Evolutionary conservation across 169 alveolate genomes (phyloP).

Genomic region (Babesia ovis): DNA sequence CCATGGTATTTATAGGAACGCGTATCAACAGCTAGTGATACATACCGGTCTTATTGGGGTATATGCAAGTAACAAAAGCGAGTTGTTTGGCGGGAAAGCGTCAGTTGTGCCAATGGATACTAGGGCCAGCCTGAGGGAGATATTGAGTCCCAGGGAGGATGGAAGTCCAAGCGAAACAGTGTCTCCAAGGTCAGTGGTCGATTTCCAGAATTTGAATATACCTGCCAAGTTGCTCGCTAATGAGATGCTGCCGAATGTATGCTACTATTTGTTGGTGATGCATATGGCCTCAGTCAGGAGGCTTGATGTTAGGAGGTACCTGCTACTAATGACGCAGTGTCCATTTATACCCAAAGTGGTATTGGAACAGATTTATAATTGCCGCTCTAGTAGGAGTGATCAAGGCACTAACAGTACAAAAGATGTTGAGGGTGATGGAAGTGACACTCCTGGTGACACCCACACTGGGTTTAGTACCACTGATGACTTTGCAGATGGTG

Average conservation of each 20-base stretch:
- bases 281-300: constrained; percentile 22
- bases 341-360: constrained; percentile 15
- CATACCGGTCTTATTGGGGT: constrained; percentile 32
- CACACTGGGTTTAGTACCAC: background rate
- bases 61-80: constrained; percentile 56
- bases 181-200: constrained; percentile 5
- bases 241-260: constrained; percentile 15
- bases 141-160: background rate
- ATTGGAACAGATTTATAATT: constrained; percentile 4
- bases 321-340: constrained; percentile 16
- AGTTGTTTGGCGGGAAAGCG: constrained; percentile 6
- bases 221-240: constrained; percentile 10
- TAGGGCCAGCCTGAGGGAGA: background rate
- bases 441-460: background rate
- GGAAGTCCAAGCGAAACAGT: background rate
- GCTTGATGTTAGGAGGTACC: constrained; percentile 4
- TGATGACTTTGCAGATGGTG: background rate
- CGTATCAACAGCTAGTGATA: constrained; percentile 28
- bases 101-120: background rate
- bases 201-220: constrained; percentile 7
- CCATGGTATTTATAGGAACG: background rate
- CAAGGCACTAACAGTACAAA: no score
- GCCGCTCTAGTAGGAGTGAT: background rate
- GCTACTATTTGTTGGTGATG: constrained; percentile 22
- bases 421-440: no score